These are phyloP conservation scores for Acanthamoeba triangularis DNA, from an alignment of 208 protist species.

Conservation along the genomic window DNA sequence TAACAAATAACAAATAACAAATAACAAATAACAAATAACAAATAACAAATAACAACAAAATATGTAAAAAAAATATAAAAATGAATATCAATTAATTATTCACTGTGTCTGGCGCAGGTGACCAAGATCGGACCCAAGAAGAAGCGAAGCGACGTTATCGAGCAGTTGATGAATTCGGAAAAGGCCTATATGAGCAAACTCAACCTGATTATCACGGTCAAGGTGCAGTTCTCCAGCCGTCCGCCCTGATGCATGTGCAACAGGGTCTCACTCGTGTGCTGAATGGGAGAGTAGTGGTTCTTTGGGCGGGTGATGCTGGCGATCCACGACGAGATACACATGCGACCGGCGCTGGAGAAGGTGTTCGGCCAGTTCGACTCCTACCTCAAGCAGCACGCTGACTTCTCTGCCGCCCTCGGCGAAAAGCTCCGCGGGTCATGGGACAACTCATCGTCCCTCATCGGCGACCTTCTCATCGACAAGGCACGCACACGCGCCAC, in stretches of 20 bases:
- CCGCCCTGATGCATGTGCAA: too few species aligned
- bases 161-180: neutral
- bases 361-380: conserved; percentile 34
- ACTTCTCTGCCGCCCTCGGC: neutral
- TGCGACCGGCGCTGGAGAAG: neutral
- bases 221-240: too few species aligned
- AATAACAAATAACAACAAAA: too few species aligned
- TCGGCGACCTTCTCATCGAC: conserved; percentile 43
- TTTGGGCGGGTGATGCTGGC: conserved; percentile 16
- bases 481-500: neutral
- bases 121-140: neutral
- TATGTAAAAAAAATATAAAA: too few species aligned
- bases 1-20: too few species aligned
- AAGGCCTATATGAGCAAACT: neutral
- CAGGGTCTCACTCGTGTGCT: too few species aligned
- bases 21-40: too few species aligned
- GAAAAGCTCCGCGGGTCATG: neutral
- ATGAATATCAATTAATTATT: too few species aligned
- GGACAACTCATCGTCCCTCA: conserved; percentile 15
- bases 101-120: neutral
- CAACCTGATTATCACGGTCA: neutral
- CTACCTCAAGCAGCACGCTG: conserved; percentile 13
- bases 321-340: neutral
- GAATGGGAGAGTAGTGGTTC: conserved; percentile 24
- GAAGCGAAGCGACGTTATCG: neutral